Base-by-base conservation (phyloP, 2,329 filamentous ascomycete species). In the Sarocladium brachiariae region DNA sequence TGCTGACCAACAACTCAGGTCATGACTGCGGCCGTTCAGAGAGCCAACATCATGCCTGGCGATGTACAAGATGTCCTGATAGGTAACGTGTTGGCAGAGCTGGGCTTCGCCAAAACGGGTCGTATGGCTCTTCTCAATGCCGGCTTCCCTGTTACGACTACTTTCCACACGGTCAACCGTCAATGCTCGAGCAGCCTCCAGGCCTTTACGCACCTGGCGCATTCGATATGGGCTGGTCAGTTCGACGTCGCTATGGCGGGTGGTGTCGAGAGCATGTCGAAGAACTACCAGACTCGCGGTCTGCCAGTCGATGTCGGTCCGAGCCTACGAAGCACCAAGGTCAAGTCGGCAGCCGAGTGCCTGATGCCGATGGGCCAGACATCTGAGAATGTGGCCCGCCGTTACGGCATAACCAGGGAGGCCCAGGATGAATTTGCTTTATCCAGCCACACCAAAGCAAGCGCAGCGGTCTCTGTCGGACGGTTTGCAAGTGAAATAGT, bases 231-330 rank as follows among this genome's bases (percentile, higher is more conserved):
- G 14, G 75, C 78, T 0, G 89, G 87, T 1, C 77, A 80, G 58
- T 86, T 92, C 49, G 78, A 83, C 54, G 74, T 77, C 0, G 91
- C 89, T 53, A 81, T 96, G 54, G 91, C 84, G 8, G 91, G 87
- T 2, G 91, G 91, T 24, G 96, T 95, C 87, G 91, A 96, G 77
- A 92, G 86, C 70, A 96, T 96, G 91, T 95, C 89, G 56, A 73
- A 85, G 57, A 96, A 96, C 70, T 96, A 96, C 68, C 89, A 85
- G 48, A 81, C 75, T 19, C 75, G 83, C 52, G 91, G 90, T n/a
- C 92, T 96, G 37, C 91, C 91, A 0, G 84, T 83, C 1, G 80
- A 89, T 55, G 69, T 89, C 10, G 96, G 89, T 88, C 83, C 85
- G 0, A 83, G 78, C 48, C 70, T 96, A 54, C 79, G 73, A 58